phyloP scores from a whole-genome alignment of 176 grass and related monocot species.

The Neostapfia colusana region DNA sequence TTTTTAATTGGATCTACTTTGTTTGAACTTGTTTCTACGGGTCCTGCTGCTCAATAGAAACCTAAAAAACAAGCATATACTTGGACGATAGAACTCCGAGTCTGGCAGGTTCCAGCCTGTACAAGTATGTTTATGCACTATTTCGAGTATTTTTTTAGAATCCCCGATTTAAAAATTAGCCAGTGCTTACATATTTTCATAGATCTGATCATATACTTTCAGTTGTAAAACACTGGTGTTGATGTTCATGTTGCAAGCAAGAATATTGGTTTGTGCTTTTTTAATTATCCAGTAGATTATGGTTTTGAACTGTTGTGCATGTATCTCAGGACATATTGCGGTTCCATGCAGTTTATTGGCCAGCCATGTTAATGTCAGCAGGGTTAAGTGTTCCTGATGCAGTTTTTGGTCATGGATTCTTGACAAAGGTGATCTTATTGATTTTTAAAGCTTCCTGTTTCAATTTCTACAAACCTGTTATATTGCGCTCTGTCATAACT shows the following conservation, averaged over 20 bases:
- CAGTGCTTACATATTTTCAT: neutral
- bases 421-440: conserved; percentile 74
- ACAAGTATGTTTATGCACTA: neutral
- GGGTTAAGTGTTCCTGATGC: conserved; percentile 75
- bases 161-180: neutral
- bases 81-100: conserved; percentile 10
- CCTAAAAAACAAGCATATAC: neutral
- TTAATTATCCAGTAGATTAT: conserved; percentile 1
- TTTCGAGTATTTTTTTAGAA: neutral
- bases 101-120: neutral
- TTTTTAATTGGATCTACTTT: conserved; percentile 5
- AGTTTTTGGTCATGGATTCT: conserved; percentile 95
- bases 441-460: conserved; percentile 3
- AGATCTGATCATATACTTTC: neutral
- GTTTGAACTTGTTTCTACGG: neutral
- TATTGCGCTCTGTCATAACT: neutral
- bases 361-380: conserved; percentile 91
- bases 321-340: conserved; percentile 82
- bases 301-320: conserved; percentile 36
- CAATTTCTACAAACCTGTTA: neutral
- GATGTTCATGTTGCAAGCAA: conserved; percentile 19
- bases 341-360: conserved; percentile 98
- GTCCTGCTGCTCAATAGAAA: neutral
- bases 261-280: conserved; percentile 3
- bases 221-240: conserved; percentile 2